Conservation (phyloP, 2,329 filamentous ascomycete genomes). For the Nakataea oryzae region DNA sequence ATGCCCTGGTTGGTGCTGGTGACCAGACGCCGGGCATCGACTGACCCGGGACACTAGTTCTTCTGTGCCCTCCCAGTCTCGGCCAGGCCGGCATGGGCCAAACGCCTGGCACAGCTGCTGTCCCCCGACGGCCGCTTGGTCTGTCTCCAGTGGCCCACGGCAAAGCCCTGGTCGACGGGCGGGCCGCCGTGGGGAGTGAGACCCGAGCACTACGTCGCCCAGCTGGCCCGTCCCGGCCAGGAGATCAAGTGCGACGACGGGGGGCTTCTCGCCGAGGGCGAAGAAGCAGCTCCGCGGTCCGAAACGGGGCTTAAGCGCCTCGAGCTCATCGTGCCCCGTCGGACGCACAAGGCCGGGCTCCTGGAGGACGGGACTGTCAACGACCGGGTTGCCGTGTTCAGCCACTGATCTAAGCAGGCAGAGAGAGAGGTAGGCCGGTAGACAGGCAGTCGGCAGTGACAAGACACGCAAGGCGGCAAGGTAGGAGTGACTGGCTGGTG, state of each 20-base stretch:
- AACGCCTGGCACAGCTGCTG: slow-evolving; percentile 39
- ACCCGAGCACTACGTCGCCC: slow-evolving; percentile 59
- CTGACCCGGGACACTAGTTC: slow-evolving; percentile 31
- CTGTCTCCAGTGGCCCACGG: slow-evolving; percentile 69
- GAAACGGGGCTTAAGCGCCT: slow-evolving; percentile 30
- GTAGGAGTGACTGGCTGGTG: not conserved
- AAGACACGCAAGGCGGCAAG: no score
- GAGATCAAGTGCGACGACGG: slow-evolving; percentile 47
- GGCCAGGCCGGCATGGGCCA: slow-evolving; percentile 41
- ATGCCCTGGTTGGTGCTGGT: no score
- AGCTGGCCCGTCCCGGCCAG: slow-evolving; percentile 60
- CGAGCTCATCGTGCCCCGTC: slow-evolving; percentile 36
- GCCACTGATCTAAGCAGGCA: not conserved
- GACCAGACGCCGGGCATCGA: no score
- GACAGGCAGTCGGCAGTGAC: no score
- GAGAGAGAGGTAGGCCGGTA: no score
- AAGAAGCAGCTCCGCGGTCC: slow-evolving; percentile 23
- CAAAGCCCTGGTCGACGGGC: slow-evolving; percentile 51
- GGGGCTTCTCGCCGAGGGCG: slow-evolving; percentile 29
- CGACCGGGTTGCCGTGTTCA: slow-evolving; percentile 43
- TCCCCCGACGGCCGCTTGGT: slow-evolving; percentile 33
- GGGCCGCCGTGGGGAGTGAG: slow-evolving; percentile 68
- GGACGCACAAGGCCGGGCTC: slow-evolving; percentile 37
- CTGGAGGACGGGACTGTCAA: slow-evolving; percentile 31
- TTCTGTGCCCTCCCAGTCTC: slow-evolving; percentile 49